Percentiles rank a stretch among this genome's conserved stretches.
Evolutionary conservation across 192 early-diverging fungal species (phyloP).

Genomic region (Piromyces finnis): DNA sequence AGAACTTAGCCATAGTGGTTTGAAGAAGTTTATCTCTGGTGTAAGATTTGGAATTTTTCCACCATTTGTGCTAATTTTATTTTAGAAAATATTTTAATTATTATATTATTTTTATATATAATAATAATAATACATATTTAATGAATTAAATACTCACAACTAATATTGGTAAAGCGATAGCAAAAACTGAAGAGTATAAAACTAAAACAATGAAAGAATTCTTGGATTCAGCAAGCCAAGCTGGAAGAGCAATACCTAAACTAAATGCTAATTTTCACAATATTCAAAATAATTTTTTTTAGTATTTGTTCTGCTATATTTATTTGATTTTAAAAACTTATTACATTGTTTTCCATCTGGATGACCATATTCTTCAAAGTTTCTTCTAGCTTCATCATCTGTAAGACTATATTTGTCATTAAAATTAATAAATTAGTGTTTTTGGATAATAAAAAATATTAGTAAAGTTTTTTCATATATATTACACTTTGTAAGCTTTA

Average conservation of each 20-base stretch:
- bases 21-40: conserved; percentile 84
- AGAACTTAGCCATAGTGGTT: conserved; percentile 76
- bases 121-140: too few species aligned
- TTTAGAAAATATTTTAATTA: too few species aligned
- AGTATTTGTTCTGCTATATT: too few species aligned
- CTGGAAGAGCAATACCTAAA: conserved; percentile 88
- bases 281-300: too few species aligned
- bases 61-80: conserved; percentile 34
- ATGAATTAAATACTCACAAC: conserved; percentile 30
- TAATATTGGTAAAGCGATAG: conserved; percentile 66
- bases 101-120: too few species aligned
- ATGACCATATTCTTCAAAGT: conserved; percentile 90
- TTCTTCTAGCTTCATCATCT: conserved; percentile 70
- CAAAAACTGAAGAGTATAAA: conserved; percentile 76
- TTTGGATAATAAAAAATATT: background rate
- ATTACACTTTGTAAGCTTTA: conserved; percentile 81
- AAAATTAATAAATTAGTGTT: background rate
- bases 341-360: conserved; percentile 82
- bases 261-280: conserved; percentile 46
- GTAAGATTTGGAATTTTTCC: conserved; percentile 72
- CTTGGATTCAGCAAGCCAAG: conserved; percentile 62
- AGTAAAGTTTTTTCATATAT: background rate
- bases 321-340: too few species aligned
- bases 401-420: conserved; percentile 60
- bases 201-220: conserved; percentile 50